Evolutionary conservation across 192 early-diverging fungal genomes (phyloP), one percentile per base, ranked within the genome.

Genomic region (Geosiphon pyriformis): DNA sequence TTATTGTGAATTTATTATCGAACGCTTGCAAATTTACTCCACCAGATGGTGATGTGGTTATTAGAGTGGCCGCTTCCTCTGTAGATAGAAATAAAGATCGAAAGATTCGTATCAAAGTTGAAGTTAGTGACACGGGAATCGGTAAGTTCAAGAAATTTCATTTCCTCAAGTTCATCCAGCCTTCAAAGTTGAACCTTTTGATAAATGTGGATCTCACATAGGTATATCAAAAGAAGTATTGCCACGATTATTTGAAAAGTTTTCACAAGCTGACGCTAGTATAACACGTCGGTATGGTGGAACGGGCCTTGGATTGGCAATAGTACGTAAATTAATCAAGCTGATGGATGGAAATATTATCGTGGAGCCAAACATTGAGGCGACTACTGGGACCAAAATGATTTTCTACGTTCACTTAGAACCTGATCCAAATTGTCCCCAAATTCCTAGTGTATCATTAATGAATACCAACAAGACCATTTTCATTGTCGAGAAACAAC

Each of bases 1-100:
- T 84, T 50, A 42, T 84, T 4, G 62, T 84, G 26, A 84, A 84
- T 54, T 59, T 82, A 47, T 51, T 83, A n/a, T 75, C 76, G 18
- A 84, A 84, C 59, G 82, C 82, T 18, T 78, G 82, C 70, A 84
- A 84, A 61, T 83, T 82, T 47, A 82, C 80, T 3, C 35, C 26
- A 11, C 10, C 17, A 1, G 72, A 76, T 63, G 74, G 63, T 20
- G 68, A 72, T 30, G 74, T 72, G 20, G 34, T 72, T 4, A 49
- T 46, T 17, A 66, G 66, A 34, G 57, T 54, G 20, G 50, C 17
- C 12, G 26, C n/a, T n/a, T 31, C 35, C 15, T 3, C 59, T 29
- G 34, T 35, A 30, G 18, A 18, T n/a, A 51, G 1, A 20, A 23
- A 59, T 8, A 50, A 42, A 12, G 23, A 0, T 12, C 18, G 10